These are phyloP conservation scores for Cordyceps sp. DNA, from an alignment of 2,329 filamentous ascomycete genomes.

Conservation along the genomic window DNA sequence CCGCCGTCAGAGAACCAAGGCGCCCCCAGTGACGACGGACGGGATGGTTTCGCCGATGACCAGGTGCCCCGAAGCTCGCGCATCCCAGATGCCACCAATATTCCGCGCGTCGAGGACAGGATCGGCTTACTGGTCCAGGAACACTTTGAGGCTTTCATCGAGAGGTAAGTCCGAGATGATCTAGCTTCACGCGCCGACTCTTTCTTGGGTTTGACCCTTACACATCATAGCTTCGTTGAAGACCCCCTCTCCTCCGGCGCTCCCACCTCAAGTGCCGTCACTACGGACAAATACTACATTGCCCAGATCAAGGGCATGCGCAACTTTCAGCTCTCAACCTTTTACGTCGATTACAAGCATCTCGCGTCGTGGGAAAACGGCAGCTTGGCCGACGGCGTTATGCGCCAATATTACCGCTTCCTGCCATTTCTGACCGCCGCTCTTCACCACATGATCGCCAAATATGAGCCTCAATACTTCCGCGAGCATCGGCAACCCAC, in stretches of 20 bases:
- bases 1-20: constrained; percentile 47
- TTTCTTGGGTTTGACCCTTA: too few species aligned
- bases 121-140: constrained; percentile 60
- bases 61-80: constrained; percentile 38
- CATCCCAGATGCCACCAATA: constrained; percentile 27
- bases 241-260: constrained; percentile 45
- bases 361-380: constrained; percentile 62
- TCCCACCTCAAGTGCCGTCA: constrained; percentile 52
- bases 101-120: constrained; percentile 60
- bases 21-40: constrained; percentile 44
- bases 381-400: constrained; percentile 69
- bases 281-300: constrained; percentile 70
- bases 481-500: constrained; percentile 77
- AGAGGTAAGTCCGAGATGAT: constrained; percentile 38
- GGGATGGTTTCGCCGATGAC: constrained; percentile 46
- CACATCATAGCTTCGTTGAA: constrained; percentile 51
- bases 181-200: too few species aligned
- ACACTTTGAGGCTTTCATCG: constrained; percentile 66
- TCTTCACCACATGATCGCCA: constrained; percentile 83
- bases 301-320: constrained; percentile 68
- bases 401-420: constrained; percentile 87
- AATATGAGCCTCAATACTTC: constrained; percentile 90
- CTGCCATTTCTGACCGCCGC: constrained; percentile 79
- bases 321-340: constrained; percentile 59
- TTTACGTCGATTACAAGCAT: constrained; percentile 80